phyloP scores from a whole-genome alignment of 2,329 filamentous ascomycete genomes.

The Botryotinia globosa region DNA sequence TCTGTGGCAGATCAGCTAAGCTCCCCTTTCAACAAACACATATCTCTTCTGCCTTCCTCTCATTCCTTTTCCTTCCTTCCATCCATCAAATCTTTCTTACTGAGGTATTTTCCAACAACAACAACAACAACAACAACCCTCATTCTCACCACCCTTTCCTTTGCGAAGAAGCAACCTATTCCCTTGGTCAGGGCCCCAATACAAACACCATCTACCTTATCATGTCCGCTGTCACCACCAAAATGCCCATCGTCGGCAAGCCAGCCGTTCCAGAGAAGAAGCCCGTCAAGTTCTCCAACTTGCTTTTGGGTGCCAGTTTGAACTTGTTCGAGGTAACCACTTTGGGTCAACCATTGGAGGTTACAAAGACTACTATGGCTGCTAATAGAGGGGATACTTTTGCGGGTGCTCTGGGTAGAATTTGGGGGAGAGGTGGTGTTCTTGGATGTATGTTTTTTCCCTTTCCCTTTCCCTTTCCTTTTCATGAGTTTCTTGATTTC shows the following conservation, averaged over 20 bases:
- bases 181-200: constrained; percentile 96
- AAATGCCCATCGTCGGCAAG: constrained; percentile 39
- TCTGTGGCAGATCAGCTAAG: not conserved
- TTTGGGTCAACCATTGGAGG: constrained; percentile 81
- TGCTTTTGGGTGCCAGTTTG: constrained; percentile 57
- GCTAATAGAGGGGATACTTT: constrained; percentile 92
- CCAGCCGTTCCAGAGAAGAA: constrained; percentile 79
- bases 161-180: constrained; percentile 81
- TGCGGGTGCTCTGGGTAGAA: constrained; percentile 72
- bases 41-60: not conserved
- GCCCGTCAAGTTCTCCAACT: constrained; percentile 99
- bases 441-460: constrained; percentile 73
- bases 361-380: constrained; percentile 99
- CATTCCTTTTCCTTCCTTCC: not conserved
- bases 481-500: not conserved
- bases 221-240: constrained; percentile 59
- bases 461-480: not conserved
- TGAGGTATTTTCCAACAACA: not conserved
- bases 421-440: constrained; percentile 91
- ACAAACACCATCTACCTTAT: constrained; percentile 49
- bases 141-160: constrained; percentile 8
- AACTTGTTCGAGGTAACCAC: constrained; percentile 52
- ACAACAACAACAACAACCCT: not conserved
- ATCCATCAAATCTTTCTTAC: not conserved
- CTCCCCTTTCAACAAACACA: constrained; percentile 14